Base-by-base conservation (phyloP, 2,329 filamentous ascomycete genomes). In the Venturia asperata region DNA sequence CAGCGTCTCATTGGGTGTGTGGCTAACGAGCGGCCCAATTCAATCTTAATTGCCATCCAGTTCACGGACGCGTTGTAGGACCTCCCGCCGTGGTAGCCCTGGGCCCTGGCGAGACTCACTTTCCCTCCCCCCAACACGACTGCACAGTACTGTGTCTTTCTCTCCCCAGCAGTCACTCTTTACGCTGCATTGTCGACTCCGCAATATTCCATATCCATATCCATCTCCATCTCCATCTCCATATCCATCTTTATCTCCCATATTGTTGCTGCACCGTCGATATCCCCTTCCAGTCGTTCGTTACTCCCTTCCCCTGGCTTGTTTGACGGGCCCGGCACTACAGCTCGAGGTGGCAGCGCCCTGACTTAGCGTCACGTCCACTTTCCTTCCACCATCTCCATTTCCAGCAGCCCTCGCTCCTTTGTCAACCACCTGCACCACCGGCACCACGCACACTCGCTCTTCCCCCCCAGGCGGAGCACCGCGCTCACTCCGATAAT, bases 121-220 rank as follows among this genome's bases (percentile, higher is more conserved):
- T 27, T 13, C 27, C 11, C 52, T 19, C 37, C 52, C 3, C 21
- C 30, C 52, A 37, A 56, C 52, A 56, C 24, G 27, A 34, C 52
- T 13, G 27, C 34, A 5, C 24, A 11, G 7, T 49, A 27, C 17
- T 49, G 52, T 37, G 52, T 37, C 52, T 10, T 27, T 49, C 47
- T 9, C 5, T 24, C 52, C 4, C 19, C 21, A 10, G 52, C 52
- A 58, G 52, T 37, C 52, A 58, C 52, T 58, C 52, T 58, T 58
- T 58, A n/a, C 47, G 47, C 52, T 58, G 52, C 52, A 58, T 58
- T 37, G 6, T 34, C 30, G 52, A 58, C 37, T 56, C 27, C 45
- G 27, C 15, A 34, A 34, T 9, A n/a, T n/a, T n/a, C n/a, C n/a
- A n/a, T n/a, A n/a, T n/a, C n/a, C n/a, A n/a, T n/a, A n/a, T n/a